phyloP scores from a whole-genome alignment of 768 basidiomycete species.

The Auriscalpium vulgare region DNA sequence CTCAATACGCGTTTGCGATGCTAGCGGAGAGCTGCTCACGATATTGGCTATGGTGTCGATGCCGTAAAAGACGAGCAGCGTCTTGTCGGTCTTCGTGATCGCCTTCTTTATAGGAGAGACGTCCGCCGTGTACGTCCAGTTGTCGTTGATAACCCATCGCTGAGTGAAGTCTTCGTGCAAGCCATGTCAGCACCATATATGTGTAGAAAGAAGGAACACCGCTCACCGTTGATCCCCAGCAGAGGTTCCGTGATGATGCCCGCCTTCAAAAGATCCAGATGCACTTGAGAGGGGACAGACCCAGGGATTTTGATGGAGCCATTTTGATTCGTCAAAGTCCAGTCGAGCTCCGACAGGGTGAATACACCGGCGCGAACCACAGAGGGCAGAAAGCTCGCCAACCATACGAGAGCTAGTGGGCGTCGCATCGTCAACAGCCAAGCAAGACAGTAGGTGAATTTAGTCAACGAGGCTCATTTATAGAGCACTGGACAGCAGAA shows the following conservation, averaged over 20 bases:
- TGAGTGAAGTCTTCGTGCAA: constrained; percentile 37
- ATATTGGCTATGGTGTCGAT: constrained; percentile 52
- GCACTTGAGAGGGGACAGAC: constrained; percentile 44
- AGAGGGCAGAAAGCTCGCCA: neutral
- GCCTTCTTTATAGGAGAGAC: constrained; percentile 33
- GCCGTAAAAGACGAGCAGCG: constrained; percentile 46
- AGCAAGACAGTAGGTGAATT: neutral
- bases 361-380: constrained; percentile 21
- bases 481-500: neutral
- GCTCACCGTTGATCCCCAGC: constrained; percentile 42
- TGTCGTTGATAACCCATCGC: constrained; percentile 47
- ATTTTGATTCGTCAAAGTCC: constrained; percentile 48
- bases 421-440: neutral
- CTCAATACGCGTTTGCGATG: neutral
- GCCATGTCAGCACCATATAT: neutral
- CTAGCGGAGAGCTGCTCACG: constrained; percentile 22
- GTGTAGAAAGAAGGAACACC: neutral
- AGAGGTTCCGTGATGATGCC: constrained; percentile 48
- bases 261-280: constrained; percentile 43
- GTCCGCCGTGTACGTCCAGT: constrained; percentile 53
- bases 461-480: neutral
- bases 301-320: constrained; percentile 44
- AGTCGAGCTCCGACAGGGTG: constrained; percentile 37
- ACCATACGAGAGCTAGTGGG: neutral
- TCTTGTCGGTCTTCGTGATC: constrained; percentile 18